Conservation (phyloP, 2,329 filamentous ascomycete species). For the Aaosphaeria pasadenensis region DNA sequence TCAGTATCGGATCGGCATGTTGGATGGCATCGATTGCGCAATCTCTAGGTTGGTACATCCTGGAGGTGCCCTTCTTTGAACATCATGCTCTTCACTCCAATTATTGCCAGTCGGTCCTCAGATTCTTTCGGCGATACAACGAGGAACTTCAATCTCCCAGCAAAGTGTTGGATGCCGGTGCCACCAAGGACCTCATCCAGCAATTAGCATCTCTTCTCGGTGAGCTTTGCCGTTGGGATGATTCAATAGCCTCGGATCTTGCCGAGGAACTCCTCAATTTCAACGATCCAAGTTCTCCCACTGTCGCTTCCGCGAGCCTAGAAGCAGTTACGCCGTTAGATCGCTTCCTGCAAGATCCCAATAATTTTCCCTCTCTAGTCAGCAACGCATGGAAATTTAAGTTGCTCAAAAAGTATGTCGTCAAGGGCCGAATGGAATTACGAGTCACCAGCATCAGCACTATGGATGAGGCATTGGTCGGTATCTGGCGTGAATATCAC, state of each 20-base stretch:
- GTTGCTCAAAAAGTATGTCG: conserved; percentile 68
- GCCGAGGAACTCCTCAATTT: conserved; percentile 23
- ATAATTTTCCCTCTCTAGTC: conserved; percentile 50
- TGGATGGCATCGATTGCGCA: conserved; percentile 16
- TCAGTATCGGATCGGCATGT: conserved; percentile 16
- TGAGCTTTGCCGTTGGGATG: conserved; percentile 27
- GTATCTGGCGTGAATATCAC: conserved; percentile 55
- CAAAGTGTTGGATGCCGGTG: conserved; percentile 21
- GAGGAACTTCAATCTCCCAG: conserved; percentile 24
- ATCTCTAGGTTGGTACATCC: conserved; percentile 20
- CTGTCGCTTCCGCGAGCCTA: conserved; percentile 5
- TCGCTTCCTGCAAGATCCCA: conserved; percentile 19
- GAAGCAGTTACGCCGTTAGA: conserved; percentile 4
- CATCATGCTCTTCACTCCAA: conserved; percentile 12
- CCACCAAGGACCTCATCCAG: conserved; percentile 23
- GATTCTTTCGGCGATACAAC: conserved; percentile 27
- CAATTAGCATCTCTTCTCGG: conserved; percentile 18
- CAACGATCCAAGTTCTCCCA: conserved; percentile 20
- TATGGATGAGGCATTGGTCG: conserved; percentile 69
- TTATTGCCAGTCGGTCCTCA: conserved; percentile 17
- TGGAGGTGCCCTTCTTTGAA: conserved; percentile 5
- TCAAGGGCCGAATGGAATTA: conserved; percentile 85
- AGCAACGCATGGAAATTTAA: conserved; percentile 67
- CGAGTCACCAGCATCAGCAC: conserved; percentile 74
- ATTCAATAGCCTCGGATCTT: conserved; percentile 18